A percentile compares a stretch with the other conserved stretches of the same genome.
Evolutionary conservation across 108 stramenopile species (phyloP).

Genomic region (Pseudonitzschia multiseries): DNA sequence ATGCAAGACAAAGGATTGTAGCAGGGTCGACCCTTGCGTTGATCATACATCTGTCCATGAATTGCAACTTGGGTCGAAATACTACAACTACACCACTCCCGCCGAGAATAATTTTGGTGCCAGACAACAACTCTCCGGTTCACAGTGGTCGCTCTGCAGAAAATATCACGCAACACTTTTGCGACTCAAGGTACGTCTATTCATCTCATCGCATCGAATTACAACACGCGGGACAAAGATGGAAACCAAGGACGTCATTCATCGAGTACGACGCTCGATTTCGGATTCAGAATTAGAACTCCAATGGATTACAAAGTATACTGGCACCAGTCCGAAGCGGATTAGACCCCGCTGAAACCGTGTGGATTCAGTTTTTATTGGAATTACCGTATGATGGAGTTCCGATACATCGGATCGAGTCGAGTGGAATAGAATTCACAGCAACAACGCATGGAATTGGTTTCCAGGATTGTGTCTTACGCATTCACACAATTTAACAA

Average conservation of each 20-base stretch:
- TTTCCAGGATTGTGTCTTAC: too few relatives aligned
- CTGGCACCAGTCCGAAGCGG: conserved; percentile 3
- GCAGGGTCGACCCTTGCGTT: neutral
- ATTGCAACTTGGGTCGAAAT: too few relatives aligned
- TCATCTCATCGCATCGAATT: neutral
- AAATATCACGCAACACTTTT: neutral
- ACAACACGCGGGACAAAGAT: neutral
- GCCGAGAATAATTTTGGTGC: neutral
- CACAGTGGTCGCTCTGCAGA: neutral
- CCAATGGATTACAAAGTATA: conserved; percentile 1
- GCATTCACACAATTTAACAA: too few relatives aligned
- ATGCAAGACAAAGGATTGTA: neutral
- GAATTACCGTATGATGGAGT: neutral
- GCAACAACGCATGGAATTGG: too few relatives aligned
- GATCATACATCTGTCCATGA: neutral
- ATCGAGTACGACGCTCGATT: neutral
- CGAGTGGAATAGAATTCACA: too few relatives aligned
- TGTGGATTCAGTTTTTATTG: neutral
- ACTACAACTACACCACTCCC: neutral
- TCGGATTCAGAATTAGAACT: too few relatives aligned
- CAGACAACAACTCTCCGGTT: neutral
- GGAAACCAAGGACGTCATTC: neutral
- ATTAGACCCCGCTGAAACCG: conserved; percentile 1
- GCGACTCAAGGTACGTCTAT: neutral
- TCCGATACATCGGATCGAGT: neutral